phyloP scores from a whole-genome alignment of 1,139 yeast species.

The Hemisphaericaspora xylanilytica region DNA sequence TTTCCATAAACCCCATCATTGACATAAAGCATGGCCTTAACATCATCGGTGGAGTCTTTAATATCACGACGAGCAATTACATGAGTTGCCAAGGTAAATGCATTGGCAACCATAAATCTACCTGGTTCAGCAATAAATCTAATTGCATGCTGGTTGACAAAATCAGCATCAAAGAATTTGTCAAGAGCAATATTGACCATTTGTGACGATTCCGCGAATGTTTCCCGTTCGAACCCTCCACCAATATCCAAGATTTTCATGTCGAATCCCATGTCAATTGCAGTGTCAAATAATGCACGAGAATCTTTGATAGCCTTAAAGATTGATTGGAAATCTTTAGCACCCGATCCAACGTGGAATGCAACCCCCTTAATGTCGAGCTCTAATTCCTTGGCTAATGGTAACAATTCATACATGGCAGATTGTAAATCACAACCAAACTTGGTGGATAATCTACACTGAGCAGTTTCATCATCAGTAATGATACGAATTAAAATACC shows the following conservation, averaged over 20 bases:
- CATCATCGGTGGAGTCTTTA: conserved; percentile 10
- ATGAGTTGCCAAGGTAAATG: conserved; percentile 81
- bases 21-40: conserved; percentile 59
- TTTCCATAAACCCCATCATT: conserved; percentile 97
- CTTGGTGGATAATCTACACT: conserved; percentile 84
- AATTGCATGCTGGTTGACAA: conserved; percentile 32
- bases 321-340: conserved; percentile 69
- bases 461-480: conserved; percentile 88
- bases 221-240: conserved; percentile 80
- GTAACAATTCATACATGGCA: conserved; percentile 54
- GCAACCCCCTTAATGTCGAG: conserved; percentile 80
- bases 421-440: conserved; percentile 74
- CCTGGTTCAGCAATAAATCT: conserved; percentile 91
- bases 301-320: conserved; percentile 74
- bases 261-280: conserved; percentile 43
- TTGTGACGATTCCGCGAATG: conserved; percentile 61
- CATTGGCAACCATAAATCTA: conserved; percentile 80
- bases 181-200: conserved; percentile 59
- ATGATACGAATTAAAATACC: conserved; percentile 74
- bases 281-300: conserved; percentile 64
- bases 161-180: conserved; percentile 52
- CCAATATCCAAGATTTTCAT: conserved; percentile 78
- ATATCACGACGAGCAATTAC: conserved; percentile 76
- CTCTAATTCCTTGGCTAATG: conserved; percentile 58
- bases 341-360: conserved; percentile 96